Evolutionary conservation across 306 rosid species (phyloP).

Genomic region (Argentina anserina): DNA sequence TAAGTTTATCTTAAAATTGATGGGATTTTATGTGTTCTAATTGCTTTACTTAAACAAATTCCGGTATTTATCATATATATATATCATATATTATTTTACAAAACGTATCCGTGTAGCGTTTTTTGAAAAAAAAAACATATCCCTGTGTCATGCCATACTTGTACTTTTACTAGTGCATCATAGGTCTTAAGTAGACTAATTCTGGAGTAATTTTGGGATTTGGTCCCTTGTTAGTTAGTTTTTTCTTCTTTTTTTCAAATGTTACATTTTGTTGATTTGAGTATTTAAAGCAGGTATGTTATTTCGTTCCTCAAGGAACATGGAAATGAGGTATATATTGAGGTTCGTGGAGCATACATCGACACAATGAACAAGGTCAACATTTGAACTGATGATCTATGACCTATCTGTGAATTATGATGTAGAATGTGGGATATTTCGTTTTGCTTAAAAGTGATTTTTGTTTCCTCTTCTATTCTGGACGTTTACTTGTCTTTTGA

Average conservation of each 20-base stretch:
- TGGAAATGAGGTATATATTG: conserved; percentile 78
- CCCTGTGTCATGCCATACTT: too few species aligned
- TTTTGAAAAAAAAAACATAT: too few species aligned
- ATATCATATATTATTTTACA: too few species aligned
- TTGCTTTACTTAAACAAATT: too few species aligned
- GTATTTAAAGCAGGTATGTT: conserved; percentile 57
- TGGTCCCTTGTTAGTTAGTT: neutral
- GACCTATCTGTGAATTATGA: conserved; percentile 8
- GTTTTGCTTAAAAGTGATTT: neutral
- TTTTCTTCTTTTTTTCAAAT: neutral
- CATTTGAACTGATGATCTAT: conserved; percentile 3
- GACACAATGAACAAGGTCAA: conserved; percentile 94
- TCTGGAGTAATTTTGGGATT: conserved; percentile 16
- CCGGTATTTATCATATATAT: too few species aligned
- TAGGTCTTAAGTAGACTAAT: too few species aligned
- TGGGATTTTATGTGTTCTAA: too few species aligned
- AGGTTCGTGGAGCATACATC: conserved; percentile 84
- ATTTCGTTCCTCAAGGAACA: conserved; percentile 86
- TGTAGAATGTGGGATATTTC: neutral
- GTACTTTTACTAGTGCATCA: too few species aligned
- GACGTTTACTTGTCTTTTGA: too few species aligned
- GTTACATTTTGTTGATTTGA: conserved; percentile 23
- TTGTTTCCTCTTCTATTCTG: neutral
- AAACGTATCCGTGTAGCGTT: too few species aligned
- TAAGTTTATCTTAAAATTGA: too few species aligned